A percentile compares a stretch with the other conserved stretches of the same genome.
Conservation (phyloP, 2,329 filamentous ascomycete species). For the Fusarium secorum region DNA sequence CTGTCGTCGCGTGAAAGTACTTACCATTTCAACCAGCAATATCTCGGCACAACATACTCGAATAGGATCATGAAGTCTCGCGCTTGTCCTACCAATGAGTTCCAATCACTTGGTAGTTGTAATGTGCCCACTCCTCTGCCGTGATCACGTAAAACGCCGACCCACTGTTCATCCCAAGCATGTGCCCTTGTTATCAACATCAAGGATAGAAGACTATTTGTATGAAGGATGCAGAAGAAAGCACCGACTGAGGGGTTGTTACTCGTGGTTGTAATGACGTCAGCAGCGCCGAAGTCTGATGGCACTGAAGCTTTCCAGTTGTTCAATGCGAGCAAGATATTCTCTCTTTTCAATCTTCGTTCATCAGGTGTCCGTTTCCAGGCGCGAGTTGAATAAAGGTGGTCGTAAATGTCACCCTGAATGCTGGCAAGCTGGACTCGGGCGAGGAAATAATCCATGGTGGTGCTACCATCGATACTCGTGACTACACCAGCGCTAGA, state of each 20-base stretch:
- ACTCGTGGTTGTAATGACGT: neutral
- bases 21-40: neutral
- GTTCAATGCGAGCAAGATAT: neutral
- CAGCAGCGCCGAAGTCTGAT: neutral
- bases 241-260: neutral
- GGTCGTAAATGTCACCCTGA: neutral
- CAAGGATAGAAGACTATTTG: neutral
- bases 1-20: fast-evolving
- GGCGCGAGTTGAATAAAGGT: neutral
- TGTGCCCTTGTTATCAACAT: neutral
- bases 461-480: neutral
- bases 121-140: neutral
- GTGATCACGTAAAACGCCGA: neutral
- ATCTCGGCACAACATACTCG: neutral
- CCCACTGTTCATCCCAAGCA: conserved; percentile 2
- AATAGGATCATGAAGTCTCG: conserved; percentile 3
- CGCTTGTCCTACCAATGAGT: neutral
- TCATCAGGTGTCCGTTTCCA: neutral
- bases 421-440: neutral
- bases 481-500: neutral
- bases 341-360: neutral
- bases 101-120: neutral
- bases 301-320: neutral
- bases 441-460: neutral
- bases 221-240: neutral